Evolutionary conservation across 2,329 filamentous ascomycete species (phyloP).

Genomic region (Plenodomus lindquistii): DNA sequence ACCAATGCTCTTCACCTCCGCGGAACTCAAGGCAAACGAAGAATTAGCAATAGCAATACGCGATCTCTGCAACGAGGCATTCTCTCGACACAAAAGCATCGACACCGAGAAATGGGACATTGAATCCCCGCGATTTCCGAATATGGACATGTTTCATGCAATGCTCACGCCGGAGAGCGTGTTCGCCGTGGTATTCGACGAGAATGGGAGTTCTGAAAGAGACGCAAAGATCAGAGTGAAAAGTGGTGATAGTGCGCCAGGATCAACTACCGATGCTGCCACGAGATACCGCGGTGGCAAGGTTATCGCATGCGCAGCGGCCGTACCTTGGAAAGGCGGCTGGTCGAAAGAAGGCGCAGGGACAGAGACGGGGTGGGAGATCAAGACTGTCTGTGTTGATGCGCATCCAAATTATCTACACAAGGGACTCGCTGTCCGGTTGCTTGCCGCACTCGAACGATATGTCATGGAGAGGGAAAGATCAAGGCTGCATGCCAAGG

Average conservation of each 20-base stretch:
- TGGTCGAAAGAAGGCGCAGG: conserved; percentile 18
- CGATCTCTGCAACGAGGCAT: conserved; percentile 24
- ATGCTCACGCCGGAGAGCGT: conserved; percentile 17
- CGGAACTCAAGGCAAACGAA: conserved; percentile 10
- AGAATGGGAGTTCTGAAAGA: neutral
- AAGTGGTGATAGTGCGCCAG: neutral
- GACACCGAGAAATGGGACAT: conserved; percentile 20
- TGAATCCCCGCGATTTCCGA: conserved; percentile 14
- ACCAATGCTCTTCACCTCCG: conserved; percentile 14
- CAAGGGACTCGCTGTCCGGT: conserved; percentile 20
- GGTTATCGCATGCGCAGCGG: conserved; percentile 26
- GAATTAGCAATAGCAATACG: conserved; percentile 15
- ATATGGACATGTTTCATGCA: conserved; percentile 12
- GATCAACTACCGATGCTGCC: neutral
- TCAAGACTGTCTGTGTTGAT: conserved; percentile 31
- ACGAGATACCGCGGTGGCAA: conserved; percentile 2
- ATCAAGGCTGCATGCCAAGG: neutral
- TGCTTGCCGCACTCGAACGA: conserved; percentile 14
- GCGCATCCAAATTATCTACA: conserved; percentile 18
- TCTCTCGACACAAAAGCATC: conserved; percentile 14
- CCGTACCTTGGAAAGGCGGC: conserved; percentile 30
- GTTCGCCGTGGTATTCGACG: conserved; percentile 22
- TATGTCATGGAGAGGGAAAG: conserved; percentile 8
- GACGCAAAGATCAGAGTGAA: neutral
- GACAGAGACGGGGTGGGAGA: conserved; percentile 29